A percentile compares a stretch with the other conserved stretches of the same genome.
Conservation (phyloP, 139 green algal species). For the Coelastrella sp. region DNA sequence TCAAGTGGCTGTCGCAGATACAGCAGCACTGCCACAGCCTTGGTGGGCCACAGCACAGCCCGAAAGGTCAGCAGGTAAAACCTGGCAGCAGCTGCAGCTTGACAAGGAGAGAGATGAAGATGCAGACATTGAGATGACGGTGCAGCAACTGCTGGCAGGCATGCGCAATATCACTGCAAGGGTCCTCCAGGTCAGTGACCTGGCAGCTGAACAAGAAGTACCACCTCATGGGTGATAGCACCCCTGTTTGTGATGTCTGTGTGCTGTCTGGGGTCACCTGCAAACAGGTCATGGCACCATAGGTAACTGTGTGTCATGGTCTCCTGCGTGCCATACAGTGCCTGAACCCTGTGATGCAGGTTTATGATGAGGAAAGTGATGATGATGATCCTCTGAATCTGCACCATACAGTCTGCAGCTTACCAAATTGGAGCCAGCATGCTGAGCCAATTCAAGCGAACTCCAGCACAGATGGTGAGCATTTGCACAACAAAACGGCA, state of each 20-base stretch:
- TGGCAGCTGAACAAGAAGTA: neutral
- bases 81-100: conserved; percentile 32
- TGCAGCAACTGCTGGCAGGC: conserved; percentile 32
- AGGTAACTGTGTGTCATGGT: too few species aligned
- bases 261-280: too few species aligned
- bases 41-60: conserved; percentile 23
- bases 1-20: neutral
- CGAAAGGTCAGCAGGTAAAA: conserved; percentile 36
- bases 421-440: neutral
- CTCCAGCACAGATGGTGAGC: neutral
- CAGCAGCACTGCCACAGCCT: neutral
- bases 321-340: too few species aligned
- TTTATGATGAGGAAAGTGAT: neutral
- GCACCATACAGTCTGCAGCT: neutral
- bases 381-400: neutral
- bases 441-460: neutral
- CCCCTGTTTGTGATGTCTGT: neutral
- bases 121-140: conserved; percentile 7
- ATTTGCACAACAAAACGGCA: too few species aligned
- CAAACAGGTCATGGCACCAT: too few species aligned
- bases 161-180: neutral
- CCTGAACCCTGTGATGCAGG: neutral
- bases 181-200: neutral
- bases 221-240: neutral
- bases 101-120: conserved; percentile 21